These are phyloP conservation scores for Debaryomyces coudertii DNA, from an alignment of 1,139 yeast genomes.

Conservation along the genomic window DNA sequence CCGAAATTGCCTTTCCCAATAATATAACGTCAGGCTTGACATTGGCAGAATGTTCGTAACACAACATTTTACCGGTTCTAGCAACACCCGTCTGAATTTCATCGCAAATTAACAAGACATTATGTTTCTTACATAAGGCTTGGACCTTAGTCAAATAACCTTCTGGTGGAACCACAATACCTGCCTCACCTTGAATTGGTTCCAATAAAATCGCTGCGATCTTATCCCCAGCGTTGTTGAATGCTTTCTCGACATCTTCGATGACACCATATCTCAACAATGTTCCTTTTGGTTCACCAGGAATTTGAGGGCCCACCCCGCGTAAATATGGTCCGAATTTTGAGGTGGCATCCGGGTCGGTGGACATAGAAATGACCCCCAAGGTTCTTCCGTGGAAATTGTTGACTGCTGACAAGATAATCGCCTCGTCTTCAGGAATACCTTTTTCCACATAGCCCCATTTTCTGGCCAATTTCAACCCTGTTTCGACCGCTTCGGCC, in stretches of 20 bases:
- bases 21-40: slow-evolving; percentile 86
- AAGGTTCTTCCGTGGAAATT: slow-evolving; percentile 97
- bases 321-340: slow-evolving; percentile 88
- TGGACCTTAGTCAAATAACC: slow-evolving; percentile 78
- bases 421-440: slow-evolving; percentile 80
- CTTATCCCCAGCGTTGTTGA: slow-evolving; percentile 82
- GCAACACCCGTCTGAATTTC: slow-evolving; percentile 98
- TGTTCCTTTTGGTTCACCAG: slow-evolving; percentile 57
- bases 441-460: slow-evolving; percentile 95
- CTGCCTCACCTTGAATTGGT: slow-evolving; percentile 99
- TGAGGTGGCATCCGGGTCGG: slow-evolving; percentile 90
- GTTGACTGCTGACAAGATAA: slow-evolving; percentile 81
- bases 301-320: slow-evolving; percentile 81
- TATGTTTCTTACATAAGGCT: slow-evolving; percentile 77
- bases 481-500: slow-evolving; percentile 98
- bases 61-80: slow-evolving; percentile 92
- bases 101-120: slow-evolving; percentile 87
- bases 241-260: slow-evolving; percentile 85
- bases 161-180: slow-evolving; percentile 89
- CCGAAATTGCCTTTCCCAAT: slow-evolving; percentile 93
- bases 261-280: slow-evolving; percentile 76
- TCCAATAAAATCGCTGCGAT: slow-evolving; percentile 91
- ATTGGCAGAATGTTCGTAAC: slow-evolving; percentile 81
- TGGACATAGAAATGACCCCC: slow-evolving; percentile 94
- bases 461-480: slow-evolving; percentile 89